Conservation (phyloP, 2,329 filamentous ascomycete genomes). For the Gnomoniopsis smithogilvyi region DNA sequence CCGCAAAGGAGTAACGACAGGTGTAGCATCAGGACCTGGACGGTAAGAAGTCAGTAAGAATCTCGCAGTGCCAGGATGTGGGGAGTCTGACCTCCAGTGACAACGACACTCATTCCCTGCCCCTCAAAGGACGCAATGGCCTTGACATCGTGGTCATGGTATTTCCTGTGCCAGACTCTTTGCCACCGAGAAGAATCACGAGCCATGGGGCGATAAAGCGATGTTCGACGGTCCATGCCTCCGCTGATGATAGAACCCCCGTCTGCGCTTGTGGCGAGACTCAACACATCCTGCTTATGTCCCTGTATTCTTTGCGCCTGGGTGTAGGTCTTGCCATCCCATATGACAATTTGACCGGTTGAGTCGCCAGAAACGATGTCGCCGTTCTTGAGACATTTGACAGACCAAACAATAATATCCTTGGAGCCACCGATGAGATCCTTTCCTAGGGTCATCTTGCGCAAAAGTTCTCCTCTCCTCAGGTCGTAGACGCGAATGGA, state of each 20-base stretch:
- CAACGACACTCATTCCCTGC: conserved; percentile 76
- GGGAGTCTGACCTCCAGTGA: conserved; percentile 73
- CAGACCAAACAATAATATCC: conserved; percentile 88
- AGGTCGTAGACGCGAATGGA: conserved; percentile 91
- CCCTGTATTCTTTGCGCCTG: conserved; percentile 80
- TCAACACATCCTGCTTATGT: conserved; percentile 87
- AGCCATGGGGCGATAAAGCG: conserved; percentile 69
- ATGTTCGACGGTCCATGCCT: conserved; percentile 86
- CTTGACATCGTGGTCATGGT: conserved; percentile 94
- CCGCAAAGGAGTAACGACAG: conserved; percentile 76
- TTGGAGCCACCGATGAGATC: conserved; percentile 74
- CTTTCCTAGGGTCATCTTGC: conserved; percentile 82
- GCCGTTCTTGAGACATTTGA: conserved; percentile 82
- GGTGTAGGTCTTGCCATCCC: conserved; percentile 90
- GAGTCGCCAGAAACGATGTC: conserved; percentile 95
- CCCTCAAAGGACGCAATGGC: conserved; percentile 88
- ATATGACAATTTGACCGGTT: conserved; percentile 88
- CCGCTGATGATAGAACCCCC: conserved; percentile 82
- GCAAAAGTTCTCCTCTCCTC: conserved; percentile 69
- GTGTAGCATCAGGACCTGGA: conserved; percentile 78
- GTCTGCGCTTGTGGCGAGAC: conserved; percentile 77
- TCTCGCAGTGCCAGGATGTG: background rate
- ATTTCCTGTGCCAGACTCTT: conserved; percentile 80
- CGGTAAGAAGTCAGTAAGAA: conserved; percentile 28
- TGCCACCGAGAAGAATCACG: conserved; percentile 69